phyloP scores from a whole-genome alignment of 192 early-diverging fungal genomes.

The Neocallimastix lanati region DNA sequence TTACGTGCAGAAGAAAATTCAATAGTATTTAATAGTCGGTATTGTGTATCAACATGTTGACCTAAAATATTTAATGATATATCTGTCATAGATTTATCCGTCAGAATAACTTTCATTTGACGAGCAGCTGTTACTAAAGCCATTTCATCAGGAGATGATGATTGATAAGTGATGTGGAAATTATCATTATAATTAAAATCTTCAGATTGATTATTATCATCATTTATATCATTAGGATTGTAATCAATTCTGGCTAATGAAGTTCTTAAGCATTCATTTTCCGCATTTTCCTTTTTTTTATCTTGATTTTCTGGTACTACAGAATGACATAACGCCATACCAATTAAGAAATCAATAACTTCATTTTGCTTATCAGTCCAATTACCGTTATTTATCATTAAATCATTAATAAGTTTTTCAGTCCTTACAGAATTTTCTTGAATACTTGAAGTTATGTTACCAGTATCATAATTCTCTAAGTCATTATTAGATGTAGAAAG shows the following conservation, averaged over 20 bases:
- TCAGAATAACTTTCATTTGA: constrained; percentile 50
- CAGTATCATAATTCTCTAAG: neutral
- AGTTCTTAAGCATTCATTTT: neutral
- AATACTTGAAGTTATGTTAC: neutral
- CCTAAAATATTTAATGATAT: neutral
- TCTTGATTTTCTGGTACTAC: constrained; percentile 48
- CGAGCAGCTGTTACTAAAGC: constrained; percentile 61
- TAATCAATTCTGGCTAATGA: neutral
- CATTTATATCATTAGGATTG: neutral
- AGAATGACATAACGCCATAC: constrained; percentile 68
- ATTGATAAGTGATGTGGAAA: constrained; percentile 50
- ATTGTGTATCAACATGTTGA: constrained; percentile 15
- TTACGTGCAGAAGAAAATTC: constrained; percentile 79
- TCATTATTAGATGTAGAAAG: neutral
- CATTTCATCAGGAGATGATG: constrained; percentile 68
- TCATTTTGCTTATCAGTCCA: constrained; percentile 1
- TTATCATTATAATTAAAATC: constrained; percentile 5
- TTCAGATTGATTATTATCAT: constrained; percentile 3
- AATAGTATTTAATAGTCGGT: constrained; percentile 48
- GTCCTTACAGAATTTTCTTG: neutral
- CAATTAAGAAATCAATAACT: constrained; percentile 33
- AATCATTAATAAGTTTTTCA: neutral
- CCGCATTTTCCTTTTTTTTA: neutral
- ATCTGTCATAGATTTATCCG: constrained; percentile 23
- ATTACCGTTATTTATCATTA: neutral